Conservation (phyloP, 2,329 filamentous ascomycete species). For the Aspergillaceae sp. region DNA sequence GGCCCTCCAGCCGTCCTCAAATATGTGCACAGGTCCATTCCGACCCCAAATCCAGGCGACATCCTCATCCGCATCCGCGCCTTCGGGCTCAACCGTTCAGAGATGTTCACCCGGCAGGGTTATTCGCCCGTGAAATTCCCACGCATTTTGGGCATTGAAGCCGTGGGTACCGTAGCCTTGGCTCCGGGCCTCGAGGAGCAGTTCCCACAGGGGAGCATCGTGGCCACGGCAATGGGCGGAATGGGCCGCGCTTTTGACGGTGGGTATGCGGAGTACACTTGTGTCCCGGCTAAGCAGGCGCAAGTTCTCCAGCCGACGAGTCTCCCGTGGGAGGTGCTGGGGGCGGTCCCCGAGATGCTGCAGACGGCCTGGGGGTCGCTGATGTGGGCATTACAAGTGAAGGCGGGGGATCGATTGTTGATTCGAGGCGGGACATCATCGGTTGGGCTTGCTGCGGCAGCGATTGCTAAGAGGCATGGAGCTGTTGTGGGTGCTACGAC, state of each 20-base stretch:
- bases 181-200: slow-evolving; percentile 22
- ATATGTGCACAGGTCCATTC: slow-evolving; percentile 31
- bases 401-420: slow-evolving; percentile 36
- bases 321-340: slow-evolving; percentile 37
- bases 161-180: slow-evolving; percentile 33
- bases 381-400: slow-evolving; percentile 30
- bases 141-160: slow-evolving; percentile 42
- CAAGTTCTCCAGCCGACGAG: slow-evolving; percentile 26
- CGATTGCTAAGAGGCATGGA: slow-evolving; percentile 37
- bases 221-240: slow-evolving; percentile 44
- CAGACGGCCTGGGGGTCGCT: slow-evolving; percentile 43
- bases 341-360: slow-evolving; percentile 44
- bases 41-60: slow-evolving; percentile 28
- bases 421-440: slow-evolving; percentile 44
- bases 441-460: slow-evolving; percentile 41
- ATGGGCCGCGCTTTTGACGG: slow-evolving; percentile 42
- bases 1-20: slow-evolving; percentile 35
- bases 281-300: slow-evolving; percentile 35
- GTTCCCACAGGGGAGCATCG: slow-evolving; percentile 33
- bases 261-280: slow-evolving; percentile 44
- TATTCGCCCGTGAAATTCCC: slow-evolving; percentile 37
- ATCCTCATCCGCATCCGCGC: slow-evolving; percentile 38
- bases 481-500: slow-evolving; percentile 36
- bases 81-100: slow-evolving; percentile 41
- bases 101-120: slow-evolving; percentile 42